A percentile compares a stretch with the other conserved stretches of the same genome.
These are phyloP conservation scores for Trichoderma reesei DNA, from an alignment of 495 filamentous ascomycete species.

Conservation along the genomic window DNA sequence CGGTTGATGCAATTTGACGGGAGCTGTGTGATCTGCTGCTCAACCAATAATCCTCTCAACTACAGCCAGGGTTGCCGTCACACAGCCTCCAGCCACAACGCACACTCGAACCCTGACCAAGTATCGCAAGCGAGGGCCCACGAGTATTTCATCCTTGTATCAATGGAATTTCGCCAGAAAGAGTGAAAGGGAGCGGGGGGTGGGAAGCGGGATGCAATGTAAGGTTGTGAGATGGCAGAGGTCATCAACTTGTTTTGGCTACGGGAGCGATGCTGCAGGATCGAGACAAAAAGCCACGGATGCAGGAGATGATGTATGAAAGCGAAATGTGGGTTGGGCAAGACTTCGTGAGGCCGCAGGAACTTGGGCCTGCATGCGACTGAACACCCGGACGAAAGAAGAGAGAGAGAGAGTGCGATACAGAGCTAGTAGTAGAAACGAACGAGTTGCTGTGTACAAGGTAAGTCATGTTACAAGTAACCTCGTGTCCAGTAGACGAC, in stretches of 20 bases:
- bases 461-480: no score
- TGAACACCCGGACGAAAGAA: not conserved
- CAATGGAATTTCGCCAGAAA: not conserved
- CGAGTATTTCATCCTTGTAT: not conserved
- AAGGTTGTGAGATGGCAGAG: not conserved
- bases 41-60: not conserved
- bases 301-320: conserved; percentile 2
- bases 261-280: conserved; percentile 4
- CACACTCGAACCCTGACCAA: not conserved
- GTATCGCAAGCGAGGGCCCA: not conserved
- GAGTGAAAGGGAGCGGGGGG: not conserved
- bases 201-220: not conserved
- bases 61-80: not conserved
- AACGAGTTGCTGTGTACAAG: no score
- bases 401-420: not conserved
- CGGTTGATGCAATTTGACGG: not conserved
- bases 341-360: not conserved
- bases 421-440: not conserved
- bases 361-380: not conserved
- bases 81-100: not conserved
- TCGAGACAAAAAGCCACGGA: not conserved
- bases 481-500: no score
- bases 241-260: not conserved
- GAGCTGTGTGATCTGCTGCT: not conserved
- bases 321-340: not conserved